Percentiles rank a stretch among this genome's conserved stretches.
phyloP scores from a whole-genome alignment of 768 basidiomycete genomes.

The Grammothele lineata region DNA sequence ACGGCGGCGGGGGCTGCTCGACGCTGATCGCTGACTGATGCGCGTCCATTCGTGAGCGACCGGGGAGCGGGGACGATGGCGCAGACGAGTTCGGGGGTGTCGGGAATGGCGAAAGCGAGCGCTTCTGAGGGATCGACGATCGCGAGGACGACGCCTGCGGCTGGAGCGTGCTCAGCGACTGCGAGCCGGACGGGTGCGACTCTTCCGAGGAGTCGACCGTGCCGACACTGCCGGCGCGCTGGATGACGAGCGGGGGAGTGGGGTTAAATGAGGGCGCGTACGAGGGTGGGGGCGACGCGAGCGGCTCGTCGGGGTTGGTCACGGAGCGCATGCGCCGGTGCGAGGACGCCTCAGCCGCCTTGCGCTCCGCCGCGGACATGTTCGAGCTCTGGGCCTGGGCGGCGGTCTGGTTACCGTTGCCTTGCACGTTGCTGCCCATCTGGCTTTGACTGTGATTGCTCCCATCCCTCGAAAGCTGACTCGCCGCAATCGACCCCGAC shows the following conservation, averaged over 20 bases:
- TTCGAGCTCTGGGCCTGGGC: not conserved
- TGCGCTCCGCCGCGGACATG: not conserved
- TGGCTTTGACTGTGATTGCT: constrained; percentile 1
- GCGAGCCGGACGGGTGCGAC: constrained; percentile 6
- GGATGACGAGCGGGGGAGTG: not conserved
- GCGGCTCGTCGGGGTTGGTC: constrained; percentile 13
- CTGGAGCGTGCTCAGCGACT: not conserved
- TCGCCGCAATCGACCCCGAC: constrained; percentile 2
- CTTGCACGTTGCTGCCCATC: too few species aligned
- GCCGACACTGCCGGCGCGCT: constrained; percentile 1
- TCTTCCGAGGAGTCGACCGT: constrained; percentile 5
- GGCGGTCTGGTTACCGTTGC: not conserved
- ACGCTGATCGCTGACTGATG: constrained; percentile 14
- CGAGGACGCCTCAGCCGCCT: constrained; percentile 8
- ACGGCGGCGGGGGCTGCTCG: constrained; percentile 18
- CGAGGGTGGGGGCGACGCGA: constrained; percentile 13
- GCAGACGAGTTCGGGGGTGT: constrained; percentile 12
- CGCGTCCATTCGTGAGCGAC: constrained; percentile 14
- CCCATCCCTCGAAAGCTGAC: constrained; percentile 1
- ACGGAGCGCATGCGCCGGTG: constrained; percentile 15
- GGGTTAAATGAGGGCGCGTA: constrained; percentile 7
- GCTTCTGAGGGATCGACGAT: constrained; percentile 10
- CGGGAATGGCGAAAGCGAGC: constrained; percentile 13
- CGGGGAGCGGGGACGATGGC: constrained; percentile 5
- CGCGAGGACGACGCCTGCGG: constrained; percentile 7